Conservation (phyloP, 2,329 filamentous ascomycete species). For the Calonectria honghensis region DNA sequence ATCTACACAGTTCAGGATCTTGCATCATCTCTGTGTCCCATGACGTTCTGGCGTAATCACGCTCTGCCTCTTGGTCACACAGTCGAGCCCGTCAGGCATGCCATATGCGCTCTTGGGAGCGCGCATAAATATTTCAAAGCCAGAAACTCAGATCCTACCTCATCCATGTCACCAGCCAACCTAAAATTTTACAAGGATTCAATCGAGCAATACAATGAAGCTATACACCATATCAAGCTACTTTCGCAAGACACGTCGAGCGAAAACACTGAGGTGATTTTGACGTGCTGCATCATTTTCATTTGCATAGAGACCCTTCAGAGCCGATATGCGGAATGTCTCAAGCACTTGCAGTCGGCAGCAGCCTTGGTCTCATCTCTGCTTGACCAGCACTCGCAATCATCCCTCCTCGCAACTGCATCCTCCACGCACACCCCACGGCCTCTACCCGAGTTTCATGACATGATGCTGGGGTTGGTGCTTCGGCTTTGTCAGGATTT, state of each 20-base stretch:
- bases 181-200: neutral
- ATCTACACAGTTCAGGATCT: conserved; percentile 1
- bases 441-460: neutral
- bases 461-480: neutral
- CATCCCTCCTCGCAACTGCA: neutral
- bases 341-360: neutral
- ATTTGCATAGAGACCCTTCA: conserved; percentile 7
- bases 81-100: neutral
- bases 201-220: neutral
- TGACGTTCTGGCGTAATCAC: neutral
- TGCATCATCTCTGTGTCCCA: neutral
- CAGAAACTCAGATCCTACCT: neutral
- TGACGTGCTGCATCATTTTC: neutral
- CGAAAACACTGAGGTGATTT: neutral
- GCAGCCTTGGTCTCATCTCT: neutral
- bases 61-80: conserved; percentile 1
- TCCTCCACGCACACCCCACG: neutral
- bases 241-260: neutral
- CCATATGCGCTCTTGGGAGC: conserved; percentile 7
- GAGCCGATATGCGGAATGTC: neutral
- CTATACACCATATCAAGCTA: neutral
- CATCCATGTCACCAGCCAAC: neutral
- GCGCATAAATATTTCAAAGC: conserved; percentile 5
- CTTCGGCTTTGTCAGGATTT: neutral
- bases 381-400: neutral